Percentiles rank a stretch among this genome's conserved stretches.
Evolutionary conservation across 2,329 filamentous ascomycete genomes (phyloP).

Genomic region (Raffaelea ambrosiae): DNA sequence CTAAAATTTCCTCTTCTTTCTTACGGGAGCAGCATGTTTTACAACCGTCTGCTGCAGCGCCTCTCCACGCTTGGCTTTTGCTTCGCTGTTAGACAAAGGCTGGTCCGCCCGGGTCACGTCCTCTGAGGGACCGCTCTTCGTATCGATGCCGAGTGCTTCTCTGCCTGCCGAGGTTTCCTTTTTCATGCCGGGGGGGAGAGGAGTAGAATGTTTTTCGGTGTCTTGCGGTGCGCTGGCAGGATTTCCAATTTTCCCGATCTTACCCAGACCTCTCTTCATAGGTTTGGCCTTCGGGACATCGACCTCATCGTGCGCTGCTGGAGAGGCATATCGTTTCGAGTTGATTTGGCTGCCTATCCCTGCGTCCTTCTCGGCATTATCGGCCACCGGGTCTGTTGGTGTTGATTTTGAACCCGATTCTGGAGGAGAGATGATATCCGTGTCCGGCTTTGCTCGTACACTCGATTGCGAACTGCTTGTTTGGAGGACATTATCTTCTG

Average conservation of each 20-base stretch:
- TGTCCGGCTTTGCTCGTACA: background rate
- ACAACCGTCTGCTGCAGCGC: constrained; percentile 40
- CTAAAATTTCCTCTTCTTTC: constrained; percentile 51
- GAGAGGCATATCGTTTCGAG: constrained; percentile 5
- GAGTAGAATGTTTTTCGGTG: too few relatives aligned
- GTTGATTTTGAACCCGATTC: background rate
- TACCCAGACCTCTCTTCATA: constrained; percentile 13
- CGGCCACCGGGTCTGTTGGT: background rate
- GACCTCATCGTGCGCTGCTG: too few relatives aligned
- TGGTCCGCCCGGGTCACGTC: too few relatives aligned
- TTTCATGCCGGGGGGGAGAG: too few relatives aligned
- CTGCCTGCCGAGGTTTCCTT: too few relatives aligned
- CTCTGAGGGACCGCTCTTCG: too few relatives aligned
- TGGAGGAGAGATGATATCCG: background rate
- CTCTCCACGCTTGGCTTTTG: constrained; percentile 26
- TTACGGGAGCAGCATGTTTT: constrained; percentile 39
- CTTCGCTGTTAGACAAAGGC: too few relatives aligned
- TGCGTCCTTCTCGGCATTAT: too few relatives aligned
- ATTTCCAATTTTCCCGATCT: background rate
- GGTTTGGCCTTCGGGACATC: too few relatives aligned
- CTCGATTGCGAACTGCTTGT: background rate
- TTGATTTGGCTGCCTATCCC: constrained; percentile 12
- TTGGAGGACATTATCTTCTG: constrained; percentile 25
- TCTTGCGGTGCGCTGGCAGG: background rate
- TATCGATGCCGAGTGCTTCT: too few relatives aligned